phyloP scores from a whole-genome alignment of 306 rosid species.

The Vigna mungo region DNA sequence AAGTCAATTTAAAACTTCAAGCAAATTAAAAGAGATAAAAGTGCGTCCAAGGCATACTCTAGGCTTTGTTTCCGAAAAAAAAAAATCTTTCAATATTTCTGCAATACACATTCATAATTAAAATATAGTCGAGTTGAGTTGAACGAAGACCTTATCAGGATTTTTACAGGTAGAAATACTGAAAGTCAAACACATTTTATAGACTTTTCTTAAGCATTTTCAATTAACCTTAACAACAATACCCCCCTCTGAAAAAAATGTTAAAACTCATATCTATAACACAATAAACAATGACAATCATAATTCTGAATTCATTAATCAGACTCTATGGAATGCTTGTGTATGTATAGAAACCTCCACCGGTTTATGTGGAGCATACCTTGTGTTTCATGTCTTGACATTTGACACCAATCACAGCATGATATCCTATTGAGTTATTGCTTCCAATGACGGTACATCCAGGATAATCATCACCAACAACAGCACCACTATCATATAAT shows the following conservation, averaged over 20 bases:
- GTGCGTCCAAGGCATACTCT: background rate
- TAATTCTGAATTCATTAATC: slow-evolving; percentile 19
- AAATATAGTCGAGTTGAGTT: background rate
- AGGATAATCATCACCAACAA: slow-evolving; percentile 90
- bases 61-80: slow-evolving; percentile 5
- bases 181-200: background rate
- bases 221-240: too few species aligned
- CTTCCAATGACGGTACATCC: slow-evolving; percentile 78
- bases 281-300: background rate
- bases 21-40: slow-evolving; percentile 5
- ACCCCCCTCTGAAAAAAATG: background rate
- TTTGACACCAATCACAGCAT: slow-evolving; percentile 86
- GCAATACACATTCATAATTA: background rate
- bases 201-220: background rate
- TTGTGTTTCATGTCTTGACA: slow-evolving; percentile 91
- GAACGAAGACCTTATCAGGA: too few species aligned
- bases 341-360: background rate
- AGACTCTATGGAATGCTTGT: background rate
- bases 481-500: slow-evolving; percentile 86
- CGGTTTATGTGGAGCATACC: slow-evolving; percentile 52
- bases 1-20: background rate
- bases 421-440: slow-evolving; percentile 84
- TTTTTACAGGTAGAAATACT: background rate
- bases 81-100: background rate
- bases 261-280: background rate